phyloP scores from a whole-genome alignment of 1,284 basidiomycete species.

The Clitocybe nebularis region DNA sequence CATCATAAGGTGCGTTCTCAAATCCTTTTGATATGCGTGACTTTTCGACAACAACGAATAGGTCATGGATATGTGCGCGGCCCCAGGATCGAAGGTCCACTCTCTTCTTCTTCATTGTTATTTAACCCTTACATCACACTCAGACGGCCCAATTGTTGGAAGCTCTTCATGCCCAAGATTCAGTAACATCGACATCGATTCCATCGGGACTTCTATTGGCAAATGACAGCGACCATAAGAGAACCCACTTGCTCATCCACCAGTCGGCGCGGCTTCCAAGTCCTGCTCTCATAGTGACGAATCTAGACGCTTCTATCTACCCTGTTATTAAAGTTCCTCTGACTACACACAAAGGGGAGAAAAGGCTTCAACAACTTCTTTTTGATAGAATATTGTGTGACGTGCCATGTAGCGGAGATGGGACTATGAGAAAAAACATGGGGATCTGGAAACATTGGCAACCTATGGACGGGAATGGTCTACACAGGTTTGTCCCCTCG shows the following conservation, averaged over 20 bases:
- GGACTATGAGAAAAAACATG: slow-evolving; percentile 92
- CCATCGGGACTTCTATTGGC: slow-evolving; percentile 82
- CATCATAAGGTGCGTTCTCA: slow-evolving; percentile 67
- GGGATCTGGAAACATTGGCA: slow-evolving; percentile 96
- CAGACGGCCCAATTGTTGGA: slow-evolving; percentile 90
- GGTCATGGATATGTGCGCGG: slow-evolving; percentile 99
- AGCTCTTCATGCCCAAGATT: slow-evolving; percentile 74
- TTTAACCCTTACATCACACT: neutral
- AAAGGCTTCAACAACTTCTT: slow-evolving; percentile 46
- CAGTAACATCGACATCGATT: slow-evolving; percentile 54
- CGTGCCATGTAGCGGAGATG: slow-evolving; percentile 97
- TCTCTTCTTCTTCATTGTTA: neutral
- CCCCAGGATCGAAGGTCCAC: slow-evolving; percentile 89
- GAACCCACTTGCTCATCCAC: slow-evolving; percentile 96
- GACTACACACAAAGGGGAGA: slow-evolving; percentile 16
- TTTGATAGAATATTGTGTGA: slow-evolving; percentile 97
- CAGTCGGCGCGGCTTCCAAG: slow-evolving; percentile 94
- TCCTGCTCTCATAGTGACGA: slow-evolving; percentile 92
- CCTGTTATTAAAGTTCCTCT: slow-evolving; percentile 65
- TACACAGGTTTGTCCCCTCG: slow-evolving; percentile 67
- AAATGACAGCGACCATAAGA: slow-evolving; percentile 91
- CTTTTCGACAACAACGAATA: slow-evolving; percentile 23
- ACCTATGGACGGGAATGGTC: slow-evolving; percentile 83
- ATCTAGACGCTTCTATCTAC: slow-evolving; percentile 90
- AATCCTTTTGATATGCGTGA: slow-evolving; percentile 3